These are phyloP conservation scores for Pseudogymnoascus pannorum DNA, from an alignment of 2,329 filamentous ascomycete genomes.

Conservation along the genomic window DNA sequence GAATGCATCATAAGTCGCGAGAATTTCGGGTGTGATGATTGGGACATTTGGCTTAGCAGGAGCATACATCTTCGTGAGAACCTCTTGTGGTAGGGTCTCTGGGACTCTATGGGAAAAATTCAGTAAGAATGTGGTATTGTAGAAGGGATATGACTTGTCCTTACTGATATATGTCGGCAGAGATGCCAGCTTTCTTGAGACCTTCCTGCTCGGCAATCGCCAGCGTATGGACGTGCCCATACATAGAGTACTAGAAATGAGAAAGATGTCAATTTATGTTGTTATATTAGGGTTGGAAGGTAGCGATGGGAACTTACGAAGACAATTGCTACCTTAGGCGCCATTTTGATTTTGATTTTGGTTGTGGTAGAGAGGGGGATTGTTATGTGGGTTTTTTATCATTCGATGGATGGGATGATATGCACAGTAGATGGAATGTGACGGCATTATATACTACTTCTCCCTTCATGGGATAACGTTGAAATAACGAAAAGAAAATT, in stretches of 20 bases:
- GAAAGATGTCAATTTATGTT: neutral
- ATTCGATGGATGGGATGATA: neutral
- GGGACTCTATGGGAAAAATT: constrained; percentile 45
- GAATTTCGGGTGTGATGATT: constrained; percentile 48
- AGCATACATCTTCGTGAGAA: constrained; percentile 86
- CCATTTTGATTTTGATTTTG: neutral
- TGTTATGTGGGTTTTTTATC: neutral
- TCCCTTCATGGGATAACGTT: neutral
- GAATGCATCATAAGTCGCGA: constrained; percentile 77
- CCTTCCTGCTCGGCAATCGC: constrained; percentile 88
- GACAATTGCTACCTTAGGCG: constrained; percentile 82
- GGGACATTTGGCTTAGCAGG: constrained; percentile 66
- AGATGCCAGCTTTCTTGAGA: constrained; percentile 78
- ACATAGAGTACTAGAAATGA: constrained; percentile 71
- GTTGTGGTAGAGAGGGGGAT: neutral
- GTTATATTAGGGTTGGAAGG: constrained; percentile 8
- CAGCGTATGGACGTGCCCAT: constrained; percentile 78
- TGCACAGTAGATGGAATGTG: neutral
- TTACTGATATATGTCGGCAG: constrained; percentile 74
- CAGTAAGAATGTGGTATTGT: constrained; percentile 14
- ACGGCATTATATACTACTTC: neutral
- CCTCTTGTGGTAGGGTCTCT: constrained; percentile 80
- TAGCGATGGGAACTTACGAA: constrained; percentile 52
- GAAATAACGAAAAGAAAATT: neutral
- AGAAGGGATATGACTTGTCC: constrained; percentile 23